These are phyloP conservation scores for Tolypocladium amazonense DNA, from an alignment of 2,329 filamentous ascomycete species.

Conservation along the genomic window DNA sequence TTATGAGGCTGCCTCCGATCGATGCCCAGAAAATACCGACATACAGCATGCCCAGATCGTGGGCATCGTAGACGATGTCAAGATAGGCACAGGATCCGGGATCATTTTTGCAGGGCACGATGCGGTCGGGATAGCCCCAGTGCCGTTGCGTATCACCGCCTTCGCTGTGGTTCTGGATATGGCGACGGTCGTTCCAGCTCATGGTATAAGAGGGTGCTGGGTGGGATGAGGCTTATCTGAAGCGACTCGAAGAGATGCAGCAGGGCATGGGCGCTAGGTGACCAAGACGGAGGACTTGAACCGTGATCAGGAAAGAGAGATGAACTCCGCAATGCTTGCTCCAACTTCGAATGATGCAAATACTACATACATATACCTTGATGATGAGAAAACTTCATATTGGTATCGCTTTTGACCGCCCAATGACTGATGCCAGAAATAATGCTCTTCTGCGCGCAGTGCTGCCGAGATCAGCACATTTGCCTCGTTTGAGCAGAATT, in stretches of 20 bases:
- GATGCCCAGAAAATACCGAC: slow-evolving; percentile 38
- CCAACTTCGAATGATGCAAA: no score
- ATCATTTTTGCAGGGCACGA: slow-evolving; percentile 34
- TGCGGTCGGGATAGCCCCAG: slow-evolving; percentile 37
- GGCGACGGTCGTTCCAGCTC: slow-evolving; percentile 14
- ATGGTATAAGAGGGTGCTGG: not conserved
- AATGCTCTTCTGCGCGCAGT: not conserved
- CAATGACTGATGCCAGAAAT: not conserved
- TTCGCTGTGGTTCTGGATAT: slow-evolving; percentile 31
- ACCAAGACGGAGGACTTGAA: not conserved
- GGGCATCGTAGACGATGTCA: slow-evolving; percentile 37
- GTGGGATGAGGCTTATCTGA: not conserved
- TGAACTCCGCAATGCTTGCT: not conserved
- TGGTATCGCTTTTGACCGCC: not conserved
- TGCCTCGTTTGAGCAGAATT: slow-evolving; percentile 19
- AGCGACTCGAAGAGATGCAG: not conserved
- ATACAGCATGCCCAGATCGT: slow-evolving; percentile 40
- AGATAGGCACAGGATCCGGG: slow-evolving; percentile 38
- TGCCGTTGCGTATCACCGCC: slow-evolving; percentile 26
- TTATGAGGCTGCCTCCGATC: slow-evolving; percentile 29
- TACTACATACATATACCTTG: no score
- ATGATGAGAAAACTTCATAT: not conserved
- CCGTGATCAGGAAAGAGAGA: not conserved
- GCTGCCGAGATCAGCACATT: not conserved
- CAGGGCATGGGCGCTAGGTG: not conserved